Evolutionary conservation across 2,329 filamentous ascomycete species (phyloP).

Genomic region (Penicillium digitatum): DNA sequence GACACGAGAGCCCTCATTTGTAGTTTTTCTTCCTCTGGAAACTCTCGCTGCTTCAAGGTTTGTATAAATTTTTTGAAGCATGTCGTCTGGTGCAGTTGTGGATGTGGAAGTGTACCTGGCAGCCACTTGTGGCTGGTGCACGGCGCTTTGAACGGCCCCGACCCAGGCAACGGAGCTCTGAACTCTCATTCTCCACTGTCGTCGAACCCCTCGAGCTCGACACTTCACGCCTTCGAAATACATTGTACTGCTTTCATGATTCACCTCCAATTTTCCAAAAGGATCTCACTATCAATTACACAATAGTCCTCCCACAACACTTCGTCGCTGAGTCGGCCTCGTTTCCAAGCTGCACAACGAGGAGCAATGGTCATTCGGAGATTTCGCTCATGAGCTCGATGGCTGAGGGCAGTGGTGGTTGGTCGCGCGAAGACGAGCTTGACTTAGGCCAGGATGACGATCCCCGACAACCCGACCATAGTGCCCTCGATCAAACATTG

Average conservation of each 20-base stretch:
- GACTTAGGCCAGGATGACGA: conserved; percentile 43
- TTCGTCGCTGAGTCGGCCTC: conserved; percentile 5
- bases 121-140: conserved; percentile 11
- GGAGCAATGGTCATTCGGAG: conserved; percentile 52
- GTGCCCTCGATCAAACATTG: conserved; percentile 23
- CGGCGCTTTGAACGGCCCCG: conserved; percentile 8
- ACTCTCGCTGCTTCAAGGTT: neutral
- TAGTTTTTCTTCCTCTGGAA: neutral
- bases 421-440: conserved; percentile 55
- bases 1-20: neutral
- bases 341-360: conserved; percentile 17
- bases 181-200: conserved; percentile 9
- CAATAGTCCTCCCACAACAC: neutral
- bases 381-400: conserved; percentile 65
- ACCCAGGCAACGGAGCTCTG: conserved; percentile 7
- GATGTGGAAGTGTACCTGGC: conserved; percentile 3
- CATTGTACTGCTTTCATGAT: neutral
- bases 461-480: conserved; percentile 28
- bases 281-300: neutral
- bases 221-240: neutral
- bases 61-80: neutral
- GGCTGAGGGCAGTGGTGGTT: conserved; percentile 59
- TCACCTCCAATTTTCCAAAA: neutral
- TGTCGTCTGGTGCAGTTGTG: neutral
- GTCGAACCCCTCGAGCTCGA: conserved; percentile 7